phyloP scores from a whole-genome alignment of 768 basidiomycete genomes.

The Rhodosporidiobolus odoratus region DNA sequence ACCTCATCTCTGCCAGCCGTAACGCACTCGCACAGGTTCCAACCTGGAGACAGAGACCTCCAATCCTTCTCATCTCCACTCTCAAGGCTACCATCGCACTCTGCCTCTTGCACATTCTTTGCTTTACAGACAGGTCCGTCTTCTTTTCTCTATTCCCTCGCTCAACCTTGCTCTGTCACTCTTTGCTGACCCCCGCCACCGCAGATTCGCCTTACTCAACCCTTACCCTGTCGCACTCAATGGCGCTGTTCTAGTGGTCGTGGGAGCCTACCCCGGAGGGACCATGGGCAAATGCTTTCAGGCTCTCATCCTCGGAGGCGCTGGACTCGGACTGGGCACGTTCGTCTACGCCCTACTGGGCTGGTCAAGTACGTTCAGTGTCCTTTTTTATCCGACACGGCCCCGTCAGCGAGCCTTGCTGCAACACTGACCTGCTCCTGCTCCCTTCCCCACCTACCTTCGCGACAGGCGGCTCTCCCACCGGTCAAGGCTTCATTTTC shows the following conservation, averaged over 20 bases:
- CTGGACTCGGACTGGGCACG: conserved; percentile 33
- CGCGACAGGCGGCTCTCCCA: conserved; percentile 31
- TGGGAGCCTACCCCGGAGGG: conserved; percentile 79
- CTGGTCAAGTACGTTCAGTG: conserved; percentile 11
- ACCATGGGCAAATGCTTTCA: conserved; percentile 47
- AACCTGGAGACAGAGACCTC: background rate
- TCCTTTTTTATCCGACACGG: background rate
- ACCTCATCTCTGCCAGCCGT: background rate
- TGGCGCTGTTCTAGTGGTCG: conserved; percentile 72
- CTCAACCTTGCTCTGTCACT: too few relatives aligned
- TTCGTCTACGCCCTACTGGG: conserved; percentile 43
- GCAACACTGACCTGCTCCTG: too few relatives aligned
- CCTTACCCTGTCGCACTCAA: conserved; percentile 86
- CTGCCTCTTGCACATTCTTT: conserved; percentile 10
- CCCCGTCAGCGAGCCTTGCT: background rate
- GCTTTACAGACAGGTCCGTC: conserved; percentile 6
- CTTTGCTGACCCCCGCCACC: too few relatives aligned
- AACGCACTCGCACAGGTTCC: too few relatives aligned
- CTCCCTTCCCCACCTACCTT: background rate
- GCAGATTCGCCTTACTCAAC: conserved; percentile 59
- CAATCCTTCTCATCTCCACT: background rate
- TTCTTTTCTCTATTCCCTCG: background rate
- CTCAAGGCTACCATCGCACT: conserved; percentile 20
- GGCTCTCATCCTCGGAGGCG: conserved; percentile 32
- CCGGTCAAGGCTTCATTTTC: conserved; percentile 45